Percentiles rank a stretch among this genome's conserved stretches.
phyloP scores from a whole-genome alignment of 1,139 yeast genomes.

The Blastobotrys serpentis region DNA sequence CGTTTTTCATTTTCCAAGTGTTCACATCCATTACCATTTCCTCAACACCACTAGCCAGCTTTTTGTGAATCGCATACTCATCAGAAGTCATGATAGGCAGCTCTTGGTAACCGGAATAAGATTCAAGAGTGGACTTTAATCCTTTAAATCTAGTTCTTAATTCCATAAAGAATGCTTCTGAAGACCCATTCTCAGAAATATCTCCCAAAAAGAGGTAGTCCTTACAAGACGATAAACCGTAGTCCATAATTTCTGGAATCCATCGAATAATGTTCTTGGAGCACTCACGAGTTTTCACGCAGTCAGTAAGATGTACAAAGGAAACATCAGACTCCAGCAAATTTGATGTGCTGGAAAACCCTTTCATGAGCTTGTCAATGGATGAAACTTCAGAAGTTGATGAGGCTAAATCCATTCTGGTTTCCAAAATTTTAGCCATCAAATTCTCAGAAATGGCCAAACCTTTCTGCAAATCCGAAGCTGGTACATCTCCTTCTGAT shows the following conservation, averaged over 20 bases:
- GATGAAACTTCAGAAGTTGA: not conserved
- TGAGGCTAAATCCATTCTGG: slow-evolving; percentile 9
- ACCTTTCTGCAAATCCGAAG: slow-evolving; percentile 70
- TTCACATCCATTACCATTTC: slow-evolving; percentile 1
- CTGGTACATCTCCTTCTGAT: slow-evolving; percentile 71
- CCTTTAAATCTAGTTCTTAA: slow-evolving; percentile 13
- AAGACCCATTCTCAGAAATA: not conserved
- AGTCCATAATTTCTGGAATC: slow-evolving; percentile 14
- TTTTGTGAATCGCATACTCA: not conserved
- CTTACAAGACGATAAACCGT: slow-evolving; percentile 9
- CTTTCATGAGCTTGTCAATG: not conserved
- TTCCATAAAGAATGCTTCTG: slow-evolving; percentile 9
- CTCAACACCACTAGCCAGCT: slow-evolving; percentile 1
- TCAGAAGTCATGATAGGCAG: slow-evolving; percentile 30
- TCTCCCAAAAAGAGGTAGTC: not conserved
- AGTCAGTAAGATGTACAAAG: not conserved
- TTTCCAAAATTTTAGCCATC: slow-evolving; percentile 44
- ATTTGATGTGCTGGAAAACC: not conserved
- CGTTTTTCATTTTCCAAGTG: not conserved
- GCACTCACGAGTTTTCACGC: not conserved
- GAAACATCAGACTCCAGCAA: not conserved
- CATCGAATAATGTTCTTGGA: slow-evolving; percentile 6
- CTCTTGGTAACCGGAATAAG: slow-evolving; percentile 13
- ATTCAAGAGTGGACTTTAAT: slow-evolving; percentile 11
- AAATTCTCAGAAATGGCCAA: slow-evolving; percentile 78